phyloP scores from a whole-genome alignment of 2,329 filamentous ascomycete genomes.

The Neopestalotiopsis sp. region DNA sequence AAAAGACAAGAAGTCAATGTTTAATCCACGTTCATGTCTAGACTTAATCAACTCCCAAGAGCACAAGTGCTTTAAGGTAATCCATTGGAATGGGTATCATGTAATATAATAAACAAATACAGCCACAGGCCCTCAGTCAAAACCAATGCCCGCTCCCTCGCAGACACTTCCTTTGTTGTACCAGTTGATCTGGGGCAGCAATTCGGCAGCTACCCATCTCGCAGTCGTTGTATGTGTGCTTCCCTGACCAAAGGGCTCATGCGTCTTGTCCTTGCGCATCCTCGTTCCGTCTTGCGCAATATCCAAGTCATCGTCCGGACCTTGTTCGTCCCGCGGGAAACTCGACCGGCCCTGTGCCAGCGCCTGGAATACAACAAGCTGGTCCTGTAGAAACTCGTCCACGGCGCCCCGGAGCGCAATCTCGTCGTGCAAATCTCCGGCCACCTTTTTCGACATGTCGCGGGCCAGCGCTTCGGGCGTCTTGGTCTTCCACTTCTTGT shows the following conservation, averaged over 20 bases:
- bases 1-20: too few species aligned
- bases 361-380: slow-evolving; percentile 64
- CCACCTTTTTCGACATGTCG: slow-evolving; percentile 51
- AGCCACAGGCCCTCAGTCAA: neutral
- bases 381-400: slow-evolving; percentile 65
- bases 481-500: slow-evolving; percentile 47
- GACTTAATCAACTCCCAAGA: too few species aligned
- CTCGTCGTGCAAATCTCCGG: slow-evolving; percentile 50
- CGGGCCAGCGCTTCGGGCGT: slow-evolving; percentile 36
- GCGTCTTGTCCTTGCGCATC: slow-evolving; percentile 47
- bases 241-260: slow-evolving; percentile 60
- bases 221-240: slow-evolving; percentile 63
- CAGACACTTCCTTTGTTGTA: slow-evolving; percentile 56
- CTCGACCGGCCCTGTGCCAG: slow-evolving; percentile 57
- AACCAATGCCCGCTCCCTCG: slow-evolving; percentile 46
- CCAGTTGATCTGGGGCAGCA: slow-evolving; percentile 55
- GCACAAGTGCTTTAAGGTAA: neutral
- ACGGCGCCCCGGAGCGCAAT: slow-evolving; percentile 50
- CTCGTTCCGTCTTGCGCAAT: slow-evolving; percentile 31
- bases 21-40: too few species aligned
- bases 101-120: neutral
- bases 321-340: slow-evolving; percentile 41
- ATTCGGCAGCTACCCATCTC: slow-evolving; percentile 59
- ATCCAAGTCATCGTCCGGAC: slow-evolving; percentile 18
- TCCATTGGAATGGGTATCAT: neutral